Base-by-base conservation (phyloP, 495 filamentous ascomycete genomes). In the Aspergillus bertholletiae region DNA sequence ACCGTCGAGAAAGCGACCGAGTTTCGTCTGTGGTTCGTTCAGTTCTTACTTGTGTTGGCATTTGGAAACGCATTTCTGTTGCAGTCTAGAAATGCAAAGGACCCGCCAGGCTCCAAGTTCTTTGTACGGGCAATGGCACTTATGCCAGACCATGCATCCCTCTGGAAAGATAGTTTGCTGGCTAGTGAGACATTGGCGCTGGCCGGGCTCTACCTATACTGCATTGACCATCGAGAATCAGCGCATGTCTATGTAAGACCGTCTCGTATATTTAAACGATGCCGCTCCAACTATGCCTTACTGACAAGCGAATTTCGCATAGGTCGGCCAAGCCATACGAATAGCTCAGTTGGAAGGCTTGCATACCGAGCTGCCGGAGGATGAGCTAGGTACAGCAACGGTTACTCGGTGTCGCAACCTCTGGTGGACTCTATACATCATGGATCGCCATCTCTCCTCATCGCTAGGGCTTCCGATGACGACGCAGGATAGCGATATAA, bases 371-470 rank as follows among this genome's bases (percentile, higher is more conserved):
- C 65, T 74, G 13, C 68, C 65, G 13, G 69, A 65, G 43, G 58
- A 61, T 4, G 64, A 69, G 21, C 60, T 71, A 15, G 65, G 66
- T 0, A 23, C 49, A 22, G 54, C 34, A 8, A 63, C 63, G n/a
- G 62, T 71, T 6, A 49, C 63, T 26, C 63, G 70, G 17, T 70
- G 65, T 32, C 60, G 68, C 3, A 64, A 68, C 52, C 56, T 71
- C 21, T 73, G 72, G 70, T 73, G 72, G 72, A 69, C 72, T 13
- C 49, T 74, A 5, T 73, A 74, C 28, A 55, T 70, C 4, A 62
- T 74, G 49, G 72, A 74, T 45, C 61, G 68, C 3, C 66, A 74
- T 45, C 46, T 72, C 23, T 70, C 70, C 0, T 65, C 65, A 13
- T 68, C 69, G 5, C 41, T 74, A n/a, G 72, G 68, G 3, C 60